phyloP scores from a whole-genome alignment of 192 early-diverging fungal species.

The Coemansia sp. region DNA sequence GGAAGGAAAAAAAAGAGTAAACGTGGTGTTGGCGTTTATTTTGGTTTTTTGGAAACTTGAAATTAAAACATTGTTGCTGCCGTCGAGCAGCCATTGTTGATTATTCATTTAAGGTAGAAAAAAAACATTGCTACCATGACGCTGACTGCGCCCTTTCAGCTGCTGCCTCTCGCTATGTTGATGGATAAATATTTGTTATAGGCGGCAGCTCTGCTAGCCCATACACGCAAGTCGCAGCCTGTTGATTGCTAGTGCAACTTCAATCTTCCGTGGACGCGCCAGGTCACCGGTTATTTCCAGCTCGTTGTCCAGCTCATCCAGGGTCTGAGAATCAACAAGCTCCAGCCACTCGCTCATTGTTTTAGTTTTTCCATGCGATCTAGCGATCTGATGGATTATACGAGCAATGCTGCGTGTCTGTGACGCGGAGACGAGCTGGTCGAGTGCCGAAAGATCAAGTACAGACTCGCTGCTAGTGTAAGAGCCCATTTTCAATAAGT shows the following conservation, averaged over 20 bases:
- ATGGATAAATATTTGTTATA: neutral
- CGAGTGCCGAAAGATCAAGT: slow-evolving; percentile 54
- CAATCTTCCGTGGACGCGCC: slow-evolving; percentile 48
- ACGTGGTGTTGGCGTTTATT: too few relatives aligned
- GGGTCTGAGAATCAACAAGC: slow-evolving; percentile 16
- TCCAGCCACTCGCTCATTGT: slow-evolving; percentile 41
- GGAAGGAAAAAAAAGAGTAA: too few relatives aligned
- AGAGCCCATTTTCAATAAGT: neutral
- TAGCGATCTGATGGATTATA: slow-evolving; percentile 21
- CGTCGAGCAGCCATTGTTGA: too few relatives aligned
- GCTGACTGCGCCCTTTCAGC: too few relatives aligned
- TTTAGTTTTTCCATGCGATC: slow-evolving; percentile 5
- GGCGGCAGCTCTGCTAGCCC: neutral
- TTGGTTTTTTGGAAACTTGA: too few relatives aligned
- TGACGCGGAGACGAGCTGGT: slow-evolving; percentile 54
- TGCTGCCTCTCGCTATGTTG: neutral
- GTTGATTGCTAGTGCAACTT: slow-evolving; percentile 55
- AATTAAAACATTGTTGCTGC: too few relatives aligned
- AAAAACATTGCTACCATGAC: too few relatives aligned
- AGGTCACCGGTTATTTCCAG: slow-evolving; percentile 38
- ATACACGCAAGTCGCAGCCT: slow-evolving; percentile 32
- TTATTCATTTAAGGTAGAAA: too few relatives aligned
- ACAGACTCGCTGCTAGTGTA: slow-evolving; percentile 7
- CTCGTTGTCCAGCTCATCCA: slow-evolving; percentile 26
- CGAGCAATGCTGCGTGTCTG: slow-evolving; percentile 54